These are phyloP conservation scores for Linum usitatissimum DNA, from an alignment of 345 rosid species.

Conservation along the genomic window DNA sequence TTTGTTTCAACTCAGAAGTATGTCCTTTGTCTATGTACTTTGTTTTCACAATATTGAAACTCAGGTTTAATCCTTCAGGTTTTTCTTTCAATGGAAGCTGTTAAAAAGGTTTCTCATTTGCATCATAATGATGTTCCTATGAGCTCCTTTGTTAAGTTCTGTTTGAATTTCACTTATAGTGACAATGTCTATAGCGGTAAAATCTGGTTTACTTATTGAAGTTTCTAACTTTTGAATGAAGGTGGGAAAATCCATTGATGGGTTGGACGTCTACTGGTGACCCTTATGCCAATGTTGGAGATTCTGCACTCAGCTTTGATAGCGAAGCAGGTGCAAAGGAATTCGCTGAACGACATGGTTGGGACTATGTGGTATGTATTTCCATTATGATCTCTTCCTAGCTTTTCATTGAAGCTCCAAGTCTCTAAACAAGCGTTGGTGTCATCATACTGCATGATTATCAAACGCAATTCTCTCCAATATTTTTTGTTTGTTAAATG, in stretches of 20 bases:
- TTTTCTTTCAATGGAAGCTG: neutral
- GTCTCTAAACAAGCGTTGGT: neutral
- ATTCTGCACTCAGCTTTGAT: constrained; percentile 64
- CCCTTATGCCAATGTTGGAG: constrained; percentile 98
- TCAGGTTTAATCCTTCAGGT: neutral
- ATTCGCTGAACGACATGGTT: constrained; percentile 85
- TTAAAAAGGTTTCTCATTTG: neutral
- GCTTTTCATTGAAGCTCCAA: neutral
- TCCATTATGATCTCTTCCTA: neutral
- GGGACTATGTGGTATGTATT: constrained; percentile 64
- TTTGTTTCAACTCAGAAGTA: constrained; percentile 86
- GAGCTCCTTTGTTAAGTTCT: neutral
- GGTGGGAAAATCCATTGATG: constrained; percentile 99
- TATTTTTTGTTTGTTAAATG: neutral
- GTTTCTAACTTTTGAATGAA: constrained; percentile 12
- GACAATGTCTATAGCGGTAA: neutral
- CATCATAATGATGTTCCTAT: no score
- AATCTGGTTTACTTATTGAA: neutral
- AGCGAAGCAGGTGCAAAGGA: constrained; percentile 71
- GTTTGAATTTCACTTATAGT: neutral
- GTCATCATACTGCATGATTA: neutral
- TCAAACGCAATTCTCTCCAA: neutral
- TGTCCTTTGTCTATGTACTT: constrained; percentile 9
- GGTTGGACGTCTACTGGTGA: constrained; percentile 99
- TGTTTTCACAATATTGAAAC: neutral